Conservation (phyloP, 306 rosid genomes). For the Quercus glauca region DNA sequence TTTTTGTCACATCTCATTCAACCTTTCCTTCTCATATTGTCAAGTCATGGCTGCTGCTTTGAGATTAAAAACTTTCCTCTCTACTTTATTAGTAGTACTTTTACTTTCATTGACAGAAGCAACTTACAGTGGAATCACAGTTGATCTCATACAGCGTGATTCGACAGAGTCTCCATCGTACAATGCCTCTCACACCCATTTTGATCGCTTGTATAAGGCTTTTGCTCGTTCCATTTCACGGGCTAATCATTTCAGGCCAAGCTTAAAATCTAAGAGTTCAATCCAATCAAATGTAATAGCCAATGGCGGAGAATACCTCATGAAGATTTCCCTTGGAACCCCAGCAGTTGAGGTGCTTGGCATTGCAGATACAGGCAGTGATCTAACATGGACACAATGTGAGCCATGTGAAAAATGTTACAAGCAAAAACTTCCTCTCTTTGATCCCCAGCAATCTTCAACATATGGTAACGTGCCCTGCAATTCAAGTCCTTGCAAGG, state of each 20-base stretch:
- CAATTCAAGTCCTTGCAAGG: slow-evolving; percentile 11
- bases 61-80: not conserved
- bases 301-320: slow-evolving; percentile 42
- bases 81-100: not conserved
- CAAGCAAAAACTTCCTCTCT: slow-evolving; percentile 44
- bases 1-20: not conserved
- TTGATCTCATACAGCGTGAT: slow-evolving; percentile 46
- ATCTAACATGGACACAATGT: slow-evolving; percentile 64
- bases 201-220: slow-evolving; percentile 31
- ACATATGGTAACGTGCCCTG: slow-evolving; percentile 36
- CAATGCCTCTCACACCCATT: slow-evolving; percentile 30
- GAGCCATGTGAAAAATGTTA: slow-evolving; percentile 48
- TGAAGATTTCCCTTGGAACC: slow-evolving; percentile 54
- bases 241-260: not conserved
- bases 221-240: slow-evolving; percentile 46
- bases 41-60: not conserved
- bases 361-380: slow-evolving; percentile 65
- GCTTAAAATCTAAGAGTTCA: not conserved
- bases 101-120: not conserved
- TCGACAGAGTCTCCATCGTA: slow-evolving; percentile 47
- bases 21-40: not conserved
- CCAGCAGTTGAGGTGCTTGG: slow-evolving; percentile 40
- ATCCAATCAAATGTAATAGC: slow-evolving; percentile 22
- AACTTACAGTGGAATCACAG: slow-evolving; percentile 3
- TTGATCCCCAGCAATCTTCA: slow-evolving; percentile 39